Evolutionary conservation across 495 filamentous ascomycete genomes (phyloP), one percentile per base, ranked within the genome.

Genomic region (Penicillium daleae): DNA sequence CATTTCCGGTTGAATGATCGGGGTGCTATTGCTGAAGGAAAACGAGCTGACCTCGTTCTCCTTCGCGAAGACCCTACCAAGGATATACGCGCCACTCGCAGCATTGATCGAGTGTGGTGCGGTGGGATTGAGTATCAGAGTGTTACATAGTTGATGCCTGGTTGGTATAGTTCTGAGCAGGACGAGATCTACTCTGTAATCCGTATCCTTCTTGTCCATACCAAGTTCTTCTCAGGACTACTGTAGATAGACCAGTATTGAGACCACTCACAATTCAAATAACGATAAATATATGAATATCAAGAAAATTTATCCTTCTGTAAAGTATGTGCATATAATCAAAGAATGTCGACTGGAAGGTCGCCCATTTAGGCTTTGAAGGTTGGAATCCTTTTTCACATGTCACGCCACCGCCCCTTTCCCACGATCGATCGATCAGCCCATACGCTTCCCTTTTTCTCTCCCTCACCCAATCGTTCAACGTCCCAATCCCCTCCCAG

Each of bases 361-460:
- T 46, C 42, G 4, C 0, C 19, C 42, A 31, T 31, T n/a, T n/a
- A n/a, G n/a, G n/a, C n/a, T n/a, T n/a, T n/a, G n/a, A n/a, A n/a
- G 29, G 4, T 31, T 31, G 29, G 9, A 9, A 17, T 4, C 19
- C 15, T n/a, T 51, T 58, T 72, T 78, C 75, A 76, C 74, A 76
- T 76, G 75, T 76, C 75, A 78, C 61, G 75, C 74, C 75, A 77
- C 73, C 73, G 24, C 63, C 57, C 59, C 69, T 63, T 65, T 69
- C 64, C 53, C 65, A 59, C 42, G 50, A 56, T 35, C 55, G 26
- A 54, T 29, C 26, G 53, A 72, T 70, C 69, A 70, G 65, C 56
- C 69, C 67, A 74, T 68, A 64, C 42, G 26, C 24, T 48, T 39
- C 29, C 19, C 48, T 10, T 49, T 50, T 10, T 19, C 56, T 62